These are phyloP conservation scores for Penicillium lividum DNA, from an alignment of 495 filamentous ascomycete genomes.

Conservation along the genomic window DNA sequence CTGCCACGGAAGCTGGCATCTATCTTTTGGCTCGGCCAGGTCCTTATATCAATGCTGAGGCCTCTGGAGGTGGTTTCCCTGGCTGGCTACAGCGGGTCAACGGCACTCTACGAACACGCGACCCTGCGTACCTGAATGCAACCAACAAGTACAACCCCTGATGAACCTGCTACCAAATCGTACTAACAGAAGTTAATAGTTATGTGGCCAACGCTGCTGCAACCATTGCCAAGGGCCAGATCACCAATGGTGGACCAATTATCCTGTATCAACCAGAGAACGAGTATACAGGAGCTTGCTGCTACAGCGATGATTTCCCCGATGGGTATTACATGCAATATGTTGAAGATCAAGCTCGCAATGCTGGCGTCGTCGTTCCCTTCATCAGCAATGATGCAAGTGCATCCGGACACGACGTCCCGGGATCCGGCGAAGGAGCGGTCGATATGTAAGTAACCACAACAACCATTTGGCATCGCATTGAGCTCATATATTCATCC, in stretches of 20 bases:
- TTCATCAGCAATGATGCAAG: slow-evolving; percentile 75
- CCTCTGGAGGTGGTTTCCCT: slow-evolving; percentile 61
- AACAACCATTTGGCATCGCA: too few relatives aligned
- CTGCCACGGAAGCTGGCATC: slow-evolving; percentile 66
- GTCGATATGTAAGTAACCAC: slow-evolving; percentile 56
- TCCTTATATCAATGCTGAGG: slow-evolving; percentile 70
- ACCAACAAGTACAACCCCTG: slow-evolving; percentile 54
- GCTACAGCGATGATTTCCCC: slow-evolving; percentile 45
- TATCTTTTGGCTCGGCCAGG: slow-evolving; percentile 76
- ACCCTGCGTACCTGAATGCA: slow-evolving; percentile 61
- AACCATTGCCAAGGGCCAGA: slow-evolving; percentile 71
- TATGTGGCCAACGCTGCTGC: slow-evolving; percentile 50
- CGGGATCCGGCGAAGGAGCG: slow-evolving; percentile 60
- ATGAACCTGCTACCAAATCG: neutral
- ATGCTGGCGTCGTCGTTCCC: slow-evolving; percentile 71
- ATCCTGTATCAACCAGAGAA: slow-evolving; percentile 81
- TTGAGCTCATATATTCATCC: too few relatives aligned
- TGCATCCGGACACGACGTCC: slow-evolving; percentile 60
- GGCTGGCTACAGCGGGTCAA: slow-evolving; percentile 67
- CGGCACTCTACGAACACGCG: slow-evolving; percentile 59
- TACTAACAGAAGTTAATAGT: slow-evolving; percentile 20
- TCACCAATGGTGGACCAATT: slow-evolving; percentile 76
- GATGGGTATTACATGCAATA: slow-evolving; percentile 68
- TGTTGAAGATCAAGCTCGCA: slow-evolving; percentile 65
- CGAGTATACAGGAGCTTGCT: slow-evolving; percentile 60